Evolutionary conservation across 768 basidiomycete genomes (phyloP).

Genomic region (Hypholoma sublateritium): DNA sequence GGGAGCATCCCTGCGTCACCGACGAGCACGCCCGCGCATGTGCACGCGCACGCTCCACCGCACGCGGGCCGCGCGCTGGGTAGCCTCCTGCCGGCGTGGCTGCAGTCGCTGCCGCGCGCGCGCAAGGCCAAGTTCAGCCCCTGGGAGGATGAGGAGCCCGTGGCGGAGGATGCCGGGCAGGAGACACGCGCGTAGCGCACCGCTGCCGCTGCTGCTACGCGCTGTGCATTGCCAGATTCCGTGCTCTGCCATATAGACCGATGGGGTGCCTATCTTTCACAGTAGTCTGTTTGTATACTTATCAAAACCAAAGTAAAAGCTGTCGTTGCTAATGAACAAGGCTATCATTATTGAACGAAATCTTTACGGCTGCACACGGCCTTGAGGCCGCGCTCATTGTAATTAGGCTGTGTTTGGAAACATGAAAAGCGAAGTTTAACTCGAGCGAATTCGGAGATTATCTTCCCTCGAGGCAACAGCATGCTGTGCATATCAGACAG

Average conservation of each 20-base stretch:
- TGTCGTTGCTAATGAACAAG: constrained; percentile 7
- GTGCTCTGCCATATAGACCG: neutral
- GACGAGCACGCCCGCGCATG: constrained; percentile 48
- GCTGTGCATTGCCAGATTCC: neutral
- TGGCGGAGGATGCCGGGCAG: constrained; percentile 4
- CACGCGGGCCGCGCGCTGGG: constrained; percentile 26
- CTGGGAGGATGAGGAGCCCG: constrained; percentile 73
- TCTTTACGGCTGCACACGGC: neutral
- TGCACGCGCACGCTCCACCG: constrained; percentile 27
- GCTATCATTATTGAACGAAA: constrained; percentile 2
- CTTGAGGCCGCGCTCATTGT: too few relatives aligned
- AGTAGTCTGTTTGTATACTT: constrained; percentile 9
- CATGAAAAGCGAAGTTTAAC: too few relatives aligned
- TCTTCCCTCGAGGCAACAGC: too few relatives aligned
- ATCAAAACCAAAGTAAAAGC: constrained; percentile 7
- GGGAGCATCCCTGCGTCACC: constrained; percentile 74
- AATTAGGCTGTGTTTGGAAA: too few relatives aligned
- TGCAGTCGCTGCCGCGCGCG: constrained; percentile 62
- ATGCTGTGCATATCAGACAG: too few relatives aligned
- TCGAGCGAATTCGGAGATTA: too few relatives aligned
- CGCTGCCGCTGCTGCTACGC: neutral
- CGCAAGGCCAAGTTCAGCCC: constrained; percentile 78
- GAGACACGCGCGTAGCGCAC: neutral
- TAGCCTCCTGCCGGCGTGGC: constrained; percentile 60
- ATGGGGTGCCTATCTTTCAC: constrained; percentile 1